Conservation (phyloP, 2,329 filamentous ascomycete genomes). For the Venturia oleaginea region DNA sequence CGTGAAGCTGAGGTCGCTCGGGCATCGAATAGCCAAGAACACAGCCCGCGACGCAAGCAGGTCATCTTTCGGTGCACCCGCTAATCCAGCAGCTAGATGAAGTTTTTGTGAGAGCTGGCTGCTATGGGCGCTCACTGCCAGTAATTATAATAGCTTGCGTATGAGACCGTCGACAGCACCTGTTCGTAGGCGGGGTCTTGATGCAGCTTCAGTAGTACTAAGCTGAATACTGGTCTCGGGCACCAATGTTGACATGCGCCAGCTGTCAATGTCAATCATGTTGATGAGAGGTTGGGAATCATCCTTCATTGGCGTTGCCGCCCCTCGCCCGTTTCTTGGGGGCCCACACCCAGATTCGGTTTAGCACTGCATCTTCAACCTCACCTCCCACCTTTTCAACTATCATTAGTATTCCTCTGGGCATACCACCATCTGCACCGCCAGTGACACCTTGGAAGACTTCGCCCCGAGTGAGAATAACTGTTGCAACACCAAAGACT, state of each 20-base stretch:
- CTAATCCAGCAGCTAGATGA: not conserved
- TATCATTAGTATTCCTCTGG: not conserved
- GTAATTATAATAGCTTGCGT: not conserved
- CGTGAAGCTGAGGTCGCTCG: not conserved
- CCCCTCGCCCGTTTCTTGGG: not conserved
- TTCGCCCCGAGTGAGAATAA: not conserved
- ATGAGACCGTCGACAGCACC: not conserved
- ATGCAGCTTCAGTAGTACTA: not conserved
- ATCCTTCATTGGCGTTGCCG: not conserved
- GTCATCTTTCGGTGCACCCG: not conserved
- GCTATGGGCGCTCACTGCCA: not conserved
- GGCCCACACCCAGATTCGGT: not conserved
- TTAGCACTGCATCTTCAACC: not conserved
- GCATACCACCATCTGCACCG: not conserved
- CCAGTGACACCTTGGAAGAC: not conserved
- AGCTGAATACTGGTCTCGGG: not conserved
- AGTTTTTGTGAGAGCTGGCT: not conserved
- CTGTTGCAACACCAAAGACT: not conserved
- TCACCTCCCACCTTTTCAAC: not conserved
- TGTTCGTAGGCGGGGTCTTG: not conserved
- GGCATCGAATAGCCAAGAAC: not conserved
- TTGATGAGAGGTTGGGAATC: not conserved
- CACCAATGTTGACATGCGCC: not conserved
- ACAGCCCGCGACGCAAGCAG: not conserved
- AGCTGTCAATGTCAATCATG: not conserved